These are phyloP conservation scores for Pythium pyrilobum DNA, from an alignment of 352 stramenopile species.

Conservation along the genomic window DNA sequence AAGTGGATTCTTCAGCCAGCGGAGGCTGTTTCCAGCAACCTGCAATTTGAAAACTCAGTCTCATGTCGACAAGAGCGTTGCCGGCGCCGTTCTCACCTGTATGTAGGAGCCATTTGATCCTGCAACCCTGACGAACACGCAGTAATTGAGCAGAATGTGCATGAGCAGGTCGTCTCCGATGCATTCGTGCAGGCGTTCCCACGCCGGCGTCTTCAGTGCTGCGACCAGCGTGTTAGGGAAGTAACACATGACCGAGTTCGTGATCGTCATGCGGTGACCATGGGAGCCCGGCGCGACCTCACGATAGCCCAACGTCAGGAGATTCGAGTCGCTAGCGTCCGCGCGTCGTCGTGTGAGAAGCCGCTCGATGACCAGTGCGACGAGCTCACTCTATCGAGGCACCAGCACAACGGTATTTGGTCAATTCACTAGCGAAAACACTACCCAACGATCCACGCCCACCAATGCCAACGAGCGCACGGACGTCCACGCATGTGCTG, in stretches of 20 bases:
- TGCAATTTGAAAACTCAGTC: slow-evolving; percentile 5
- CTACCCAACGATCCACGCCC: neutral
- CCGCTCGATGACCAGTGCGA: slow-evolving; percentile 21
- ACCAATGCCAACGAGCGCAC: slow-evolving; percentile 4
- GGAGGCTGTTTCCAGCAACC: slow-evolving; percentile 49
- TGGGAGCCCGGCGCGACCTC: slow-evolving; percentile 31
- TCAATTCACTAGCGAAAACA: too few species aligned
- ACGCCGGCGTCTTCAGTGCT: slow-evolving; percentile 47
- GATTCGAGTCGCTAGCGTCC: slow-evolving; percentile 45
- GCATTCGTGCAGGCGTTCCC: slow-evolving; percentile 39
- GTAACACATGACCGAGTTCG: slow-evolving; percentile 63
- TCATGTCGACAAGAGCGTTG: neutral
- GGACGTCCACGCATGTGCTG: neutral
- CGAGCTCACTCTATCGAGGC: slow-evolving; percentile 12
- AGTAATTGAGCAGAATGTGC: slow-evolving; percentile 61
- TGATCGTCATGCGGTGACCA: slow-evolving; percentile 48
- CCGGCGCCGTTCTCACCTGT: slow-evolving; percentile 26
- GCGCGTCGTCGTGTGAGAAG: slow-evolving; percentile 35
- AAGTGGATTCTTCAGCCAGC: slow-evolving; percentile 14
- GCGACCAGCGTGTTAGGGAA: slow-evolving; percentile 72
- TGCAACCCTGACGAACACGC: slow-evolving; percentile 39
- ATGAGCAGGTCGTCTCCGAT: slow-evolving; percentile 67
- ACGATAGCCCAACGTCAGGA: slow-evolving; percentile 67
- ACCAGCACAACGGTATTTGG: neutral
- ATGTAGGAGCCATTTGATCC: slow-evolving; percentile 33